These are phyloP conservation scores for Sarcodon sp. DNA, from an alignment of 768 basidiomycete species.

Conservation along the genomic window DNA sequence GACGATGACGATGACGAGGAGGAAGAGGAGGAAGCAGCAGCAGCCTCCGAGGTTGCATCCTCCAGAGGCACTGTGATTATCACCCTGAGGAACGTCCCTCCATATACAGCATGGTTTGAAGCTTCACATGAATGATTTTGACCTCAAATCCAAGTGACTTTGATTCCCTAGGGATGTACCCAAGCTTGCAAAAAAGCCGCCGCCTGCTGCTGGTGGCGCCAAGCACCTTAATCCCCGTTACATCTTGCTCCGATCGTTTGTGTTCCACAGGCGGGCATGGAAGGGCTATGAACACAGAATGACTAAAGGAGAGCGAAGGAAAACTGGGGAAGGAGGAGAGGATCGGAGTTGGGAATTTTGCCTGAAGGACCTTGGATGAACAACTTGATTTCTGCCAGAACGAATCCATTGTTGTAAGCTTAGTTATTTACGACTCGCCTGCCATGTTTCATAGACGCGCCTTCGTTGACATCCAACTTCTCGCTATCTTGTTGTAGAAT, in stretches of 20 bases:
- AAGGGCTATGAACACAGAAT: constrained; percentile 88
- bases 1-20: constrained; percentile 31
- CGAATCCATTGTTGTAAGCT: no score
- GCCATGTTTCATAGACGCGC: no score
- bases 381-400: no score
- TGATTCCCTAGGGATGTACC: constrained; percentile 51
- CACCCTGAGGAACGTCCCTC: constrained; percentile 74
- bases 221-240: constrained; percentile 52
- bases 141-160: neutral
- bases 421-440: no score
- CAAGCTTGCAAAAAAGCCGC: constrained; percentile 63
- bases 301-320: constrained; percentile 76
- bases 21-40: constrained; percentile 14
- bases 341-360: constrained; percentile 90
- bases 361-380: constrained; percentile 12
- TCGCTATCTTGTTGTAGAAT: no score
- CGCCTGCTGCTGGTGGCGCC: constrained; percentile 27
- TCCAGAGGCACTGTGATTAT: constrained; percentile 67
- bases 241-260: constrained; percentile 64
- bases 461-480: no score
- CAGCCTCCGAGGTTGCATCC: constrained; percentile 2
- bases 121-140: neutral
- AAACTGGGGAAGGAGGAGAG: constrained; percentile 61
- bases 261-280: constrained; percentile 59
- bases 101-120: constrained; percentile 74